Evolutionary conservation across 768 basidiomycete genomes (phyloP).

Genomic region (Boletus fagicola): DNA sequence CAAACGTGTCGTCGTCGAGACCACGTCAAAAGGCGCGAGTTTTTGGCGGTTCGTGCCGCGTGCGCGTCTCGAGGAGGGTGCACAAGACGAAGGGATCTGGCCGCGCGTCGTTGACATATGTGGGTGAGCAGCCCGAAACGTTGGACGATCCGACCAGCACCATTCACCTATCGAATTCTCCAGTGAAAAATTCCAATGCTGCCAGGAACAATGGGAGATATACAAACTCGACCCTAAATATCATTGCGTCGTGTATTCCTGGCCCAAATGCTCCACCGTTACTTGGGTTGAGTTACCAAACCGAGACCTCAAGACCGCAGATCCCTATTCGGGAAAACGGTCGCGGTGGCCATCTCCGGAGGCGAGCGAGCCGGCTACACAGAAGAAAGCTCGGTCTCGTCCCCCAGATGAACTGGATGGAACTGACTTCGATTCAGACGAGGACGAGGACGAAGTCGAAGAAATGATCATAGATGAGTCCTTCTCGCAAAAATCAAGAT

Average conservation of each 20-base stretch:
- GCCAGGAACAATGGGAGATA: slow-evolving; percentile 83
- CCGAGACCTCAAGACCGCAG: slow-evolving; percentile 6
- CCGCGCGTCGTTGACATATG: slow-evolving; percentile 65
- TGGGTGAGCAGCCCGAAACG: slow-evolving; percentile 49
- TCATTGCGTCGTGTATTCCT: slow-evolving; percentile 54
- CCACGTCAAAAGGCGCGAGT: slow-evolving; percentile 48
- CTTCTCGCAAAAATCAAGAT: slow-evolving; percentile 18
- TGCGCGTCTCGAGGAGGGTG: slow-evolving; percentile 56
- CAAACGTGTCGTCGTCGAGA: slow-evolving; percentile 76
- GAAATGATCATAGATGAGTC: slow-evolving; percentile 47
- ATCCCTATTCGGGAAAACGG: slow-evolving; percentile 27
- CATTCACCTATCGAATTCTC: slow-evolving; percentile 14
- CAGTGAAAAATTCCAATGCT: slow-evolving; percentile 50
- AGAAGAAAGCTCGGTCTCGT: slow-evolving; percentile 30
- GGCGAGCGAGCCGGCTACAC: slow-evolving; percentile 7
- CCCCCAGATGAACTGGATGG: slow-evolving; percentile 20
- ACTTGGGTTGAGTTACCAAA: slow-evolving; percentile 16
- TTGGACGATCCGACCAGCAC: slow-evolving; percentile 2
- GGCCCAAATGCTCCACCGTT: slow-evolving; percentile 35
- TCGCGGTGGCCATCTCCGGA: slow-evolving; percentile 28
- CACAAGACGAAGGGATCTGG: slow-evolving; percentile 66
- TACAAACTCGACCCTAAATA: slow-evolving; percentile 80
- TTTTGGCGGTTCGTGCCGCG: slow-evolving; percentile 79
- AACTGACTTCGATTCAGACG: slow-evolving; percentile 34
- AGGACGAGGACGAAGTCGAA: slow-evolving; percentile 48